A percentile compares a stretch with the other conserved stretches of the same genome.
These are phyloP conservation scores for Entomortierella parvispora DNA, from an alignment of 192 early-diverging fungal genomes.

Conservation along the genomic window DNA sequence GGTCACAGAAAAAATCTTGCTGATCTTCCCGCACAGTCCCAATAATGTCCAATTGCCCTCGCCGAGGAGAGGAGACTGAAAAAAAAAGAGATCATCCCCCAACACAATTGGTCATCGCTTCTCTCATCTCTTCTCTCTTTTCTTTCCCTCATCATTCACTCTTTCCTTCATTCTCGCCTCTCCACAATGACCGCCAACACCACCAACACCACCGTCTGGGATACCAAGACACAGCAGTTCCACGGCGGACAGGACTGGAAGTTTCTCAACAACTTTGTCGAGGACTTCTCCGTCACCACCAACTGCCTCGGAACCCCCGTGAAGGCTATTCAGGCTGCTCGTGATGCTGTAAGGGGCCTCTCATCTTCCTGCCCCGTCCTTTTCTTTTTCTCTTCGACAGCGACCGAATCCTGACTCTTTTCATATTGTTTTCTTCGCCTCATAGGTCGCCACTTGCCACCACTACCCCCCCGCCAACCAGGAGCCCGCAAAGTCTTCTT, in stretches of 20 bases:
- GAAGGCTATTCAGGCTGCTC: constrained; percentile 76
- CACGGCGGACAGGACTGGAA: constrained; percentile 90
- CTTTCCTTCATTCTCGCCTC: background rate
- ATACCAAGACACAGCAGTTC: constrained; percentile 88
- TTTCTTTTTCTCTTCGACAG: background rate
- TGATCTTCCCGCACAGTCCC: too few species aligned
- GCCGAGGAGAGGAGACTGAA: too few species aligned
- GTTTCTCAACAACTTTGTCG: constrained; percentile 87
- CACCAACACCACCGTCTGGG: constrained; percentile 69
- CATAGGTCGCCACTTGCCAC: constrained; percentile 70
- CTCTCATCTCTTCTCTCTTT: background rate
- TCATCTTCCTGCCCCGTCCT: background rate
- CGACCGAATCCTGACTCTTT: background rate
- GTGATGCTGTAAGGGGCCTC: constrained; percentile 66
- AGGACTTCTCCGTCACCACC: constrained; percentile 93
- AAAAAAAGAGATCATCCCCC: too few species aligned
- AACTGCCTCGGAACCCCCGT: constrained; percentile 87
- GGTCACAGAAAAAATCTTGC: too few species aligned
- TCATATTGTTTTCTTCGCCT: background rate
- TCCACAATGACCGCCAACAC: constrained; percentile 19
- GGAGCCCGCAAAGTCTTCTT: constrained; percentile 86
- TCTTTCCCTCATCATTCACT: constrained; percentile 2
- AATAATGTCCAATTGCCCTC: too few species aligned
- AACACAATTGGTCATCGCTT: background rate
- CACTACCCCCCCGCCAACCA: constrained; percentile 94